phyloP scores from a whole-genome alignment of 73 alveolate species.

The Halteria grandinella region DNA sequence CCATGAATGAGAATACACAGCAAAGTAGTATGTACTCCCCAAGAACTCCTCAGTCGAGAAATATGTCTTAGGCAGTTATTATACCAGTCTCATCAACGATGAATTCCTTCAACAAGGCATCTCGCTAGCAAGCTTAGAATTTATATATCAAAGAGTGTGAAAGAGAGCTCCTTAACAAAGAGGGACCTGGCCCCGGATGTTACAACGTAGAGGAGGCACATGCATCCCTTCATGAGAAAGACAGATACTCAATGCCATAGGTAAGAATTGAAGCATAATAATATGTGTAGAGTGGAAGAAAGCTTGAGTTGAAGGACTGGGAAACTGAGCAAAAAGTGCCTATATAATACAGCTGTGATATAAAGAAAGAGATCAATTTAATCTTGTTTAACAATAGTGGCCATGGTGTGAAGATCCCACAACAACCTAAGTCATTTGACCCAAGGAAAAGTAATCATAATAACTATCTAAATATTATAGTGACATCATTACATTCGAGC shows the following conservation, averaged over 20 bases:
- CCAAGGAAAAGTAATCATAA: slow-evolving; percentile 23
- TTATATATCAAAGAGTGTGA: background rate
- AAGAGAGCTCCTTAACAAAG: background rate
- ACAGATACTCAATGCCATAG: slow-evolving; percentile 8
- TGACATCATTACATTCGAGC: slow-evolving; percentile 7
- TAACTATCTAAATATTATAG: background rate
- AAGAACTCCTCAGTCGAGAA: no score
- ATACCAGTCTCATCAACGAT: background rate
- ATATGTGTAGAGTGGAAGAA: slow-evolving; percentile 11
- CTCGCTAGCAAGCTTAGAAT: background rate
- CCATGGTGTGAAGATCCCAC: background rate
- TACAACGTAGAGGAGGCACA: background rate
- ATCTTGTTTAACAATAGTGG: background rate
- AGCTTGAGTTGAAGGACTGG: background rate
- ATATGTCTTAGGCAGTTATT: no score
- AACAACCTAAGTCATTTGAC: background rate
- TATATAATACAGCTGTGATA: slow-evolving; percentile 14
- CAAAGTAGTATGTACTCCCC: no score
- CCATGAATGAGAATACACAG: no score
- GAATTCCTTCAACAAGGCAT: background rate
- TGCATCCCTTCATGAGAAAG: background rate
- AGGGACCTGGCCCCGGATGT: slow-evolving; percentile 33
- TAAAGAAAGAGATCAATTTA: background rate
- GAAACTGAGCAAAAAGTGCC: background rate
- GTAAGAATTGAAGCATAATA: slow-evolving; percentile 5